Conservation (phyloP, 176 grass and related monocot species). For the Ensete ventricosum region DNA sequence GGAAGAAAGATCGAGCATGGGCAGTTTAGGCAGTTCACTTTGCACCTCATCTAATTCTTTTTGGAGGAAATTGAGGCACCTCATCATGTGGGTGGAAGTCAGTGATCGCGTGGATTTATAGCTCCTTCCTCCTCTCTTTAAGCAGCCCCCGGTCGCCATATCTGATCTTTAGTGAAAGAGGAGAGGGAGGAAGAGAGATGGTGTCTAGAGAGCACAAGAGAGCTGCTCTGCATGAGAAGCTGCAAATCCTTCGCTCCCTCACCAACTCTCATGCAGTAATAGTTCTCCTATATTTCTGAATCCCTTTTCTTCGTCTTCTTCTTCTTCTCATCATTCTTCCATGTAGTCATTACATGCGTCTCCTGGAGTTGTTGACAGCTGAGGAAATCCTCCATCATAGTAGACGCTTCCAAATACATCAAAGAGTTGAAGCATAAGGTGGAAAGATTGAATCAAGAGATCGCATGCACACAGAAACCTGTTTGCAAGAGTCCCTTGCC, state of each 20-base stretch:
- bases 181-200: not conserved
- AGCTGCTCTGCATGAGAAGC: slow-evolving; percentile 16
- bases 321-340: not conserved
- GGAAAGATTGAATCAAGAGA: slow-evolving; percentile 44
- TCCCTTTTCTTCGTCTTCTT: not conserved
- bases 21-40: too few species aligned
- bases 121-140: not conserved
- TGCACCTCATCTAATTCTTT: too few species aligned
- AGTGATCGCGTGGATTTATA: too few species aligned
- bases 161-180: not conserved
- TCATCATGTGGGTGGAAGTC: too few species aligned
- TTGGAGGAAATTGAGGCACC: too few species aligned
- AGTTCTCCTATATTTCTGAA: not conserved
- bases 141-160: not conserved
- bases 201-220: slow-evolving; percentile 13
- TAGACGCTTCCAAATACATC: slow-evolving; percentile 69
- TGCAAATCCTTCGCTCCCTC: slow-evolving; percentile 12
- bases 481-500: not conserved
- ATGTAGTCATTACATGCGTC: not conserved
- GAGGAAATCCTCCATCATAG: slow-evolving; percentile 51
- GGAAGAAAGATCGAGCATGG: too few species aligned
- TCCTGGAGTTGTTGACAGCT: slow-evolving; percentile 15
- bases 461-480: slow-evolving; percentile 7
- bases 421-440: slow-evolving; percentile 72
- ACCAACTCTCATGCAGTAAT: slow-evolving; percentile 13